A percentile compares a stretch with the other conserved stretches of the same genome.
phyloP scores from a whole-genome alignment of 2,329 filamentous ascomycete species.

The Biscogniauxia mediterranea region DNA sequence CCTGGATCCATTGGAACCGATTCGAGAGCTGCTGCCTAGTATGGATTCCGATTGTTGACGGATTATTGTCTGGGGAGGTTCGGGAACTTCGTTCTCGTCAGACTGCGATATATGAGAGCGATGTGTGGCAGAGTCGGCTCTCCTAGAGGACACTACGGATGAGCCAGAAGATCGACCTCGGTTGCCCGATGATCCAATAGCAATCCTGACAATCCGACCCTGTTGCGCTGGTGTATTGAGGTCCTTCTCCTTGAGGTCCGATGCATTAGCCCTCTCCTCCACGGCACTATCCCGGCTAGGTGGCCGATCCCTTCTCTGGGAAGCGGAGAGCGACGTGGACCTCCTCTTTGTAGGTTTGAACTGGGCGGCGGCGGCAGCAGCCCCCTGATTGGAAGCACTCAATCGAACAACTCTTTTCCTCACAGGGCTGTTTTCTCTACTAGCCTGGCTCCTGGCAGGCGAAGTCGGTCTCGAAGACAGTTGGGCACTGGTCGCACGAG shows the following conservation, averaged over 20 bases:
- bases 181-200: constrained; percentile 50
- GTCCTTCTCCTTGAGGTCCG: constrained; percentile 36
- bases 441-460: constrained; percentile 41
- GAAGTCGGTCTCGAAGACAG: constrained; percentile 42
- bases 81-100: constrained; percentile 44
- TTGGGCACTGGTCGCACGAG: constrained; percentile 49
- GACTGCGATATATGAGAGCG: constrained; percentile 24
- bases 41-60: constrained; percentile 46
- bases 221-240: constrained; percentile 55
- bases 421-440: constrained; percentile 49
- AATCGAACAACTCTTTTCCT: constrained; percentile 58
- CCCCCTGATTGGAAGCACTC: constrained; percentile 45
- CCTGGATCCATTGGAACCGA: constrained; percentile 49
- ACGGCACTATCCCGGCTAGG: constrained; percentile 41
- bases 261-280: constrained; percentile 38
- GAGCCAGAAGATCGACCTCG: constrained; percentile 36
- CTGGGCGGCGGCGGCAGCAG: constrained; percentile 22
- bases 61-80: constrained; percentile 50
- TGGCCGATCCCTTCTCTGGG: constrained; percentile 36
- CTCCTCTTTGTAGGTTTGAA: constrained; percentile 42
- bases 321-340: constrained; percentile 49
- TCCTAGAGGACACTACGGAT: constrained; percentile 36
- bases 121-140: constrained; percentile 36
- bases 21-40: constrained; percentile 53
- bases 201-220: constrained; percentile 55